Evolutionary conservation across 1,139 yeast genomes (phyloP).

Genomic region (Taiozyma sp.): DNA sequence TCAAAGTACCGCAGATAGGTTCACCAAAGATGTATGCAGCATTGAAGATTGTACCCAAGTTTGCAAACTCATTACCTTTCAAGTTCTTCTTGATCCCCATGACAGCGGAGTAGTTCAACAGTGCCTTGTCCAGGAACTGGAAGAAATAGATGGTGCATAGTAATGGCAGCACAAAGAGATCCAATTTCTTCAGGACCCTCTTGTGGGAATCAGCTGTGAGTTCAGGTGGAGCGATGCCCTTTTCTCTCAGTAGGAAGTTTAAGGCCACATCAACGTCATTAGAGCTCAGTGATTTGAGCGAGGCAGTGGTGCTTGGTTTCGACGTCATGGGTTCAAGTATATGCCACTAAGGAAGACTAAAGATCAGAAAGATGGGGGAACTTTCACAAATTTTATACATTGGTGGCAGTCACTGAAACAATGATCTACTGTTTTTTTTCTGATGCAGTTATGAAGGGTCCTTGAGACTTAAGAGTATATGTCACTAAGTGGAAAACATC

Average conservation of each 20-base stretch:
- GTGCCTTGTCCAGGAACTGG: conserved; percentile 41
- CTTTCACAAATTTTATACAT: neutral
- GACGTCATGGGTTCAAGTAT: neutral
- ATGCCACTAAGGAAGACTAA: neutral
- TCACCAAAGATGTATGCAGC: conserved; percentile 22
- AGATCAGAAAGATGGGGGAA: neutral
- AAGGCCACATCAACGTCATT: conserved; percentile 8
- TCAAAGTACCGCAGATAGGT: conserved; percentile 27
- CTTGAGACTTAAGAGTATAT: neutral
- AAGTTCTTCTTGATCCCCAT: conserved; percentile 43
- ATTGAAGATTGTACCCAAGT: conserved; percentile 23
- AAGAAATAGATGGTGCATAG: conserved; percentile 38
- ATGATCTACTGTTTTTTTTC: too few species aligned
- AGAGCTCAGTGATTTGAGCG: neutral
- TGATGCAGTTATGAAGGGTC: neutral
- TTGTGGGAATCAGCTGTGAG: neutral
- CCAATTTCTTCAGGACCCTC: conserved; percentile 16
- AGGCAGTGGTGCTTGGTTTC: neutral
- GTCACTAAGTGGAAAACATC: neutral
- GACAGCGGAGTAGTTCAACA: conserved; percentile 44
- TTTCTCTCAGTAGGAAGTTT: conserved; percentile 1
- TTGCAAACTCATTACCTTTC: conserved; percentile 26
- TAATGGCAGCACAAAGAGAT: conserved; percentile 26
- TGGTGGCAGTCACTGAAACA: neutral
- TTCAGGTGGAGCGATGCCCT: neutral